Percentiles rank a stretch among this genome's conserved stretches.
Evolutionary conservation across 129 eudicot genomes (phyloP).

Genomic region (Logfia minima): DNA sequence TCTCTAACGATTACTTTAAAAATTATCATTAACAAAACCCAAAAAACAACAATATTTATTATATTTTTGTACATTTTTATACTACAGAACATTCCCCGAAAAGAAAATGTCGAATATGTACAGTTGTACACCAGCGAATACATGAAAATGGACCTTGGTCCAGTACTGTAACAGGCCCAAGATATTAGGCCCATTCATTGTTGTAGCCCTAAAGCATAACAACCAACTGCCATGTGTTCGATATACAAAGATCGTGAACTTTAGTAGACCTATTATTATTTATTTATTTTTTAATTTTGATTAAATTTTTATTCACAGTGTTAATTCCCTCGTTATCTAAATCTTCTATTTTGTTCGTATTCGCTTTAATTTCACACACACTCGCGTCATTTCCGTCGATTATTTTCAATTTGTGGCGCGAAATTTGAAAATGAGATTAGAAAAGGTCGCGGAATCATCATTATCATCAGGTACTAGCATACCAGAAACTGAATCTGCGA

Average conservation of each 20-base stretch:
- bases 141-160: too few species aligned
- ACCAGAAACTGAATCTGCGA: conserved; percentile 30
- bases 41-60: too few species aligned
- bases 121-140: too few species aligned
- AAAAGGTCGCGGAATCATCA: neutral
- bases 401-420: neutral
- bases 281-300: too few species aligned
- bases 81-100: too few species aligned
- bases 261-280: neutral
- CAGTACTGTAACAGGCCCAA: neutral
- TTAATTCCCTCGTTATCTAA: neutral
- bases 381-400: neutral
- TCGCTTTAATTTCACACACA: conserved; percentile 12
- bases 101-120: too few species aligned
- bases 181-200: neutral
- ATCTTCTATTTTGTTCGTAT: conserved; percentile 29
- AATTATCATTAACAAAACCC: too few species aligned
- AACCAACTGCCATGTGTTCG: neutral
- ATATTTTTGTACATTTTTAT: too few species aligned
- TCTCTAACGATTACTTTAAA: too few species aligned
- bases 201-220: neutral
- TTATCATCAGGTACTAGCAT: conserved; percentile 9
- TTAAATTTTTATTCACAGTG: too few species aligned
- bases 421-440: conserved; percentile 26
- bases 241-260: neutral